phyloP scores from a whole-genome alignment of 2,329 filamentous ascomycete genomes.

The Aureobasidium pullulans region DNA sequence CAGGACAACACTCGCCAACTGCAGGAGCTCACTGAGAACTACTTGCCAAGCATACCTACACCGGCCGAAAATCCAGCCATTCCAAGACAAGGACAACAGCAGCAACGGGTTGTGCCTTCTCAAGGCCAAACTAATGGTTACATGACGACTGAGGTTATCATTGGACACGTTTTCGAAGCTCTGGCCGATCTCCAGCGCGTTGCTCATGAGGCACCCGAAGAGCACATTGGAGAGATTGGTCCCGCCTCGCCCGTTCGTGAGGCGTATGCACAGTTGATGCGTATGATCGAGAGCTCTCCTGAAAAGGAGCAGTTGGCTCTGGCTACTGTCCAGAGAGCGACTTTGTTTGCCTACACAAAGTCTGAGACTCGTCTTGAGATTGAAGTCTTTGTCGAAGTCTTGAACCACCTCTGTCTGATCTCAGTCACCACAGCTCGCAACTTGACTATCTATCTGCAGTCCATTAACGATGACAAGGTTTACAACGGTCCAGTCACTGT shows the following conservation, averaged over 20 bases:
- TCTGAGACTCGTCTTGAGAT: constrained; percentile 50
- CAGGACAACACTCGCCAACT: constrained; percentile 54
- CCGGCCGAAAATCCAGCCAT: constrained; percentile 56
- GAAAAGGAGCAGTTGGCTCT: constrained; percentile 51
- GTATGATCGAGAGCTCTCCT: constrained; percentile 44
- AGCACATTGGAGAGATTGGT: constrained; percentile 50
- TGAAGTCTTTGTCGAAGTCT: constrained; percentile 55
- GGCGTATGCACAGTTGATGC: constrained; percentile 51
- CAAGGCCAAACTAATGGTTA: constrained; percentile 53
- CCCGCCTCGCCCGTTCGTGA: constrained; percentile 49
- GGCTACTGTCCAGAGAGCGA: constrained; percentile 43
- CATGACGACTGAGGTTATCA: constrained; percentile 45
- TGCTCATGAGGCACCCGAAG: constrained; percentile 49
- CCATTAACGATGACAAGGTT: constrained; percentile 52
- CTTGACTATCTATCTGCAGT: constrained; percentile 42
- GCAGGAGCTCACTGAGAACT: constrained; percentile 56
- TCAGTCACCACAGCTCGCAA: constrained; percentile 51
- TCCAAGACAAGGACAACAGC: constrained; percentile 49
- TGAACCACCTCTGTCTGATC: constrained; percentile 55
- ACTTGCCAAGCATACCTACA: constrained; percentile 55
- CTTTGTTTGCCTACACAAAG: constrained; percentile 46
- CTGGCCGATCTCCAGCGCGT: constrained; percentile 51
- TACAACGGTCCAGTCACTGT: constrained; percentile 56
- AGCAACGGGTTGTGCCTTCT: constrained; percentile 34
- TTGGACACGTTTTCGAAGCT: constrained; percentile 47